Conservation (phyloP, 306 rosid species). For the Trichosanthes truncata region DNA sequence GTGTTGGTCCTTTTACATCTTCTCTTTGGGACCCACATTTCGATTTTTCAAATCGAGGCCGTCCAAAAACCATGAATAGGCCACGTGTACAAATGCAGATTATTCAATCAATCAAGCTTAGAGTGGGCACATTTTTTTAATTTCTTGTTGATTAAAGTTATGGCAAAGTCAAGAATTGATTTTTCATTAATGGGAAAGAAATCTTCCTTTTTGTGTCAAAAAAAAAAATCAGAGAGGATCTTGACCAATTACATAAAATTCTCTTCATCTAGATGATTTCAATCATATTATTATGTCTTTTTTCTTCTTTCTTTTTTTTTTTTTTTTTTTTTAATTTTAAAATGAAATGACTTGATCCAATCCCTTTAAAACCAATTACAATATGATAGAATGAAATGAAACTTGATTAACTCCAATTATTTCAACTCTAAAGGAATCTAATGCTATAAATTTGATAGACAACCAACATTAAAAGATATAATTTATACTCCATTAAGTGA, state of each 20-base stretch:
- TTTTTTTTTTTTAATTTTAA: neutral
- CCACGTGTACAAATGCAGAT: neutral
- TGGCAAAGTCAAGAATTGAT: neutral
- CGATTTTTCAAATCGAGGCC: neutral
- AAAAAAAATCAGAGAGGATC: neutral
- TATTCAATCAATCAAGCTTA: neutral
- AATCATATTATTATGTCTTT: neutral
- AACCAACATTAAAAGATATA: neutral
- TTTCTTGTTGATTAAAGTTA: neutral
- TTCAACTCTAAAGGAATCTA: neutral
- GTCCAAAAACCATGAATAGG: neutral
- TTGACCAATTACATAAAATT: neutral
- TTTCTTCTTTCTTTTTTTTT: rapidly evolving
- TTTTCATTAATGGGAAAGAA: constrained; percentile 1
- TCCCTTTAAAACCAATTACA: neutral
- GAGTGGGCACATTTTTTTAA: neutral
- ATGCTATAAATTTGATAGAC: neutral
- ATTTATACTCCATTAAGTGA: neutral
- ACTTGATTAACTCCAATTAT: neutral
- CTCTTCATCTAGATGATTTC: neutral
- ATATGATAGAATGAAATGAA: neutral
- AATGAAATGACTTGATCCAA: neutral
- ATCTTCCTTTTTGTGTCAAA: neutral
- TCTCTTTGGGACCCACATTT: neutral
- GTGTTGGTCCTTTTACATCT: neutral